Conservation (phyloP, 345 rosid genomes). For the Capsella bursapastoris region DNA sequence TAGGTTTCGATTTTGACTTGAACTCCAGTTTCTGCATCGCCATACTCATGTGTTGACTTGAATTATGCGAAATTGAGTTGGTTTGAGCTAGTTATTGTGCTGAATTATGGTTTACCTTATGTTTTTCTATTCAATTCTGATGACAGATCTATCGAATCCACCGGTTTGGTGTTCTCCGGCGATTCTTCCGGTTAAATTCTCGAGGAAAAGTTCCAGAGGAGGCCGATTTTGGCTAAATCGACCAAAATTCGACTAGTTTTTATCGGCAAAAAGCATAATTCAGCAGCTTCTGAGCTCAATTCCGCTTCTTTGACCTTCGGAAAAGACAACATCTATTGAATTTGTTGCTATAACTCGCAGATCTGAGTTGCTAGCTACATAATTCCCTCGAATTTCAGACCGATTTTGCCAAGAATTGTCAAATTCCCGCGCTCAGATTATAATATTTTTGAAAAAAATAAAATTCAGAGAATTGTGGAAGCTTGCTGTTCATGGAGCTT, state of each 20-base stretch:
- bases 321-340: background rate
- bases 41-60: constrained; percentile 36
- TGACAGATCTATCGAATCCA: constrained; percentile 43
- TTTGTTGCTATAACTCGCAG: constrained; percentile 32
- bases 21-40: constrained; percentile 18
- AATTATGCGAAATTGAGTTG: constrained; percentile 44
- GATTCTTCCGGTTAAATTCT: background rate
- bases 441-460: constrained; percentile 4
- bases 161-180: background rate
- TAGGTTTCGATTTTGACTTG: constrained; percentile 21
- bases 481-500: constrained; percentile 69
- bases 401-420: background rate
- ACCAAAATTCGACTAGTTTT: constrained; percentile 1
- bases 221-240: background rate
- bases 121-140: constrained; percentile 4
- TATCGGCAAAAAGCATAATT: constrained; percentile 38
- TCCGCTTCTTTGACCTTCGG: background rate
- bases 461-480: constrained; percentile 7
- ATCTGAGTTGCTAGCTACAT: constrained; percentile 45
- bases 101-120: constrained; percentile 31
- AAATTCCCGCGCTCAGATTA: constrained; percentile 16
- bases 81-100: background rate
- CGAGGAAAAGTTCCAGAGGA: background rate
- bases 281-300: constrained; percentile 14
- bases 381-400: background rate